phyloP scores from a whole-genome alignment of 2,329 filamentous ascomycete species.

The Alternaria sp. region DNA sequence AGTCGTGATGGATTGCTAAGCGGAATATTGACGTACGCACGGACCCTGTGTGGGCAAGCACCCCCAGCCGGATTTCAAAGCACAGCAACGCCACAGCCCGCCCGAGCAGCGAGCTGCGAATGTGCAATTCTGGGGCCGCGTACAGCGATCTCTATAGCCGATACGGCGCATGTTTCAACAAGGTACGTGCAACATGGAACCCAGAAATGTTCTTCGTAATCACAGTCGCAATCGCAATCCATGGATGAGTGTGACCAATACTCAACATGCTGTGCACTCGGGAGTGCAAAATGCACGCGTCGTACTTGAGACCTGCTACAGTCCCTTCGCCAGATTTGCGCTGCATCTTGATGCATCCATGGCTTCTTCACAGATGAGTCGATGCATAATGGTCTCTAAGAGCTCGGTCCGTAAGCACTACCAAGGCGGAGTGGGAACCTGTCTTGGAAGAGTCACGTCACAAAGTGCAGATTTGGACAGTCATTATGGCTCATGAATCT shows the following conservation, averaged over 20 bases:
- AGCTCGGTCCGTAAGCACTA: not conserved
- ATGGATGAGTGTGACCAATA: not conserved
- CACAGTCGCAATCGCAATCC: not conserved
- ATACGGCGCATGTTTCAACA: not conserved
- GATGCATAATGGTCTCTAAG: not conserved
- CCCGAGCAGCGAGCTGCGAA: not conserved
- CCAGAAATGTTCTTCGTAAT: not conserved
- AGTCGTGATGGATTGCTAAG: slow-evolving; percentile 30
- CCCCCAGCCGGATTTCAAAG: slow-evolving; percentile 20
- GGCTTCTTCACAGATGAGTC: not conserved
- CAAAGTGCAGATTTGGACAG: slow-evolving; percentile 10
- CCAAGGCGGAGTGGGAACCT: no score
- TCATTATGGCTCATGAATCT: slow-evolving; percentile 31
- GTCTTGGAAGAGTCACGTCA: slow-evolving; percentile 12
- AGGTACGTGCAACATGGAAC: not conserved
- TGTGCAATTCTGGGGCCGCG: slow-evolving; percentile 3
- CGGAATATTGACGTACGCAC: slow-evolving; percentile 14
- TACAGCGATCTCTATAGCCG: not conserved
- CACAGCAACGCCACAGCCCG: not conserved
- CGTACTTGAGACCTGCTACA: no score
- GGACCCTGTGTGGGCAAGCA: slow-evolving; percentile 11
- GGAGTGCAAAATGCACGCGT: not conserved
- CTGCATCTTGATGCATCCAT: not conserved
- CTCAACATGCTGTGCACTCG: not conserved
- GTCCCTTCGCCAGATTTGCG: not conserved